phyloP scores from a whole-genome alignment of 768 basidiomycete genomes.

The Serendipita vermifera region DNA sequence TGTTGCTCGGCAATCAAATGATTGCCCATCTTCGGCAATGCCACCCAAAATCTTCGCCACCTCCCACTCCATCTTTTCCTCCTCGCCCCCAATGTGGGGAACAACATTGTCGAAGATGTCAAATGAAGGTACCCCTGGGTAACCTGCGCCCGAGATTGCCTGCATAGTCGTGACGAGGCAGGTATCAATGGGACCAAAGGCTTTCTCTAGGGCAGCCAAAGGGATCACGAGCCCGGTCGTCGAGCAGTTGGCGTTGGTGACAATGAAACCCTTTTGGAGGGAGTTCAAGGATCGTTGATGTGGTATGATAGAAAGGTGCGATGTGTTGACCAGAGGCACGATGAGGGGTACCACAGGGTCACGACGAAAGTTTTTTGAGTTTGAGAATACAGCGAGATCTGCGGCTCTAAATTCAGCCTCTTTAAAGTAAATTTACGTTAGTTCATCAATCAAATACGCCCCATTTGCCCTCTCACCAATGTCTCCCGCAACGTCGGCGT shows the following conservation, averaged over 20 bases:
- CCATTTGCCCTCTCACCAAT: constrained; percentile 49
- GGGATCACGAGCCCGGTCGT: constrained; percentile 89
- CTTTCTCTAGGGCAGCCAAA: constrained; percentile 75
- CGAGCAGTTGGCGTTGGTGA: constrained; percentile 97
- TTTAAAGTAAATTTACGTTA: constrained; percentile 24
- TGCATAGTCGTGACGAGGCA: constrained; percentile 93
- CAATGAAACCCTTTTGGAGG: constrained; percentile 75
- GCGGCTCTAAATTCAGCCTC: constrained; percentile 78
- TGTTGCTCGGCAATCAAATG: constrained; percentile 76
- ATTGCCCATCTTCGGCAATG: constrained; percentile 37
- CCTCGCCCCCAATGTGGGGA: constrained; percentile 85
- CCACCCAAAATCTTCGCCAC: constrained; percentile 93
- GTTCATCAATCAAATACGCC: constrained; percentile 2
- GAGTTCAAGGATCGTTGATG: constrained; percentile 65
- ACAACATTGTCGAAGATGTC: constrained; percentile 96
- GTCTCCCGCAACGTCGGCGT: constrained; percentile 87
- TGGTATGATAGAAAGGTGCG: constrained; percentile 68
- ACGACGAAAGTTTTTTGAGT: constrained; percentile 90
- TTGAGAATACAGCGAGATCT: constrained; percentile 87
- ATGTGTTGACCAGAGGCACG: constrained; percentile 89
- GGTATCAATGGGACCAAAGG: constrained; percentile 88
- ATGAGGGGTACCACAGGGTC: constrained; percentile 89
- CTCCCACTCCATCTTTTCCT: constrained; percentile 99
- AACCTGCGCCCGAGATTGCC: constrained; percentile 95
- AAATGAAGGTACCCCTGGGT: constrained; percentile 79